These are phyloP conservation scores for Coffea eugenioides DNA, from an alignment of 257 asterid species.

Conservation along the genomic window DNA sequence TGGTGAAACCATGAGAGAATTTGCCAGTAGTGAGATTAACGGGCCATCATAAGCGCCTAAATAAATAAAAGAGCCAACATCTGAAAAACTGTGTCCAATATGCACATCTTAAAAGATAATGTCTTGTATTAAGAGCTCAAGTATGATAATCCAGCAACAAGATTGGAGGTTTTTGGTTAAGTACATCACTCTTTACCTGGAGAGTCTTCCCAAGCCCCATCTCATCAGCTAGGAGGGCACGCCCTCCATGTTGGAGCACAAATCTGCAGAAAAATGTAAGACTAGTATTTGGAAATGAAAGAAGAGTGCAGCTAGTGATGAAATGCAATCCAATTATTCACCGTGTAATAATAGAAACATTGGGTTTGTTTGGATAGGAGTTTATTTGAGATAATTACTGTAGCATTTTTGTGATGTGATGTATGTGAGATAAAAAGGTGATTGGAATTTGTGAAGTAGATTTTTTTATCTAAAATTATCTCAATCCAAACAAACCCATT, in stretches of 20 bases:
- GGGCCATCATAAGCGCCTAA: not conserved
- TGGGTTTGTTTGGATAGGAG: no score
- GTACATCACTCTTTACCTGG: conserved; percentile 45
- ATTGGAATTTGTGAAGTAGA: no score
- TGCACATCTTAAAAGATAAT: not conserved
- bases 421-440: no score
- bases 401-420: no score
- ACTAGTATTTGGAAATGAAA: not conserved
- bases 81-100: not conserved
- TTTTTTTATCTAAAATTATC: no score
- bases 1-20: not conserved
- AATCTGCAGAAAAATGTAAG: conserved; percentile 49
- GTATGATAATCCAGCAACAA: not conserved
- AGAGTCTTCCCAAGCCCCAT: conserved; percentile 99
- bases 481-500: no score
- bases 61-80: not conserved
- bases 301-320: not conserved
- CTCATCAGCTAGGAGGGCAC: conserved; percentile 92
- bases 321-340: not conserved
- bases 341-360: conserved; percentile 18
- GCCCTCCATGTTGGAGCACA: conserved; percentile 78
- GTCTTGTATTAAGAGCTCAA: not conserved
- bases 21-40: not conserved
- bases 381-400: no score
- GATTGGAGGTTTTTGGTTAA: not conserved